phyloP scores from a whole-genome alignment of 176 grass and related monocot species.

The Avena eriantha region DNA sequence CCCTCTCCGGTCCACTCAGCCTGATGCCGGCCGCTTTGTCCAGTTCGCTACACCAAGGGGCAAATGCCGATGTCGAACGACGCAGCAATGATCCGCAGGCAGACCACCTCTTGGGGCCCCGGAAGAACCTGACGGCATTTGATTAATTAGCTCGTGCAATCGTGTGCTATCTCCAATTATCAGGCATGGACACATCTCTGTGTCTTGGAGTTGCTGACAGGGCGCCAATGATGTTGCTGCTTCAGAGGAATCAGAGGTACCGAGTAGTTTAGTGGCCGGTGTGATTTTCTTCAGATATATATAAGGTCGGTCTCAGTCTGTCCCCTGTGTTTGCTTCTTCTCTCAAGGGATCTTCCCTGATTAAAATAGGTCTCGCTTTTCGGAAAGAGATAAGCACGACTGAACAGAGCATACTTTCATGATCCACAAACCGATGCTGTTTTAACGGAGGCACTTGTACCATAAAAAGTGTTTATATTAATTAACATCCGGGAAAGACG shows the following conservation, averaged over 20 bases:
- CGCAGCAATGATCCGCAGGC: not conserved
- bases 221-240: not conserved
- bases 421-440: too few relatives aligned
- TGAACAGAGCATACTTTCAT: not conserved
- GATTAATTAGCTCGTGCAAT: not conserved
- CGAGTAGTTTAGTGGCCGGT: not conserved
- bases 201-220: not conserved
- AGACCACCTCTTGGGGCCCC: not conserved
- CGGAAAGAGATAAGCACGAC: not conserved
- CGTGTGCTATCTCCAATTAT: not conserved
- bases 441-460: not conserved
- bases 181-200: conserved; percentile 1
- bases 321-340: not conserved
- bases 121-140: not conserved
- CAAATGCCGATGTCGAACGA: not conserved
- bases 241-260: not conserved
- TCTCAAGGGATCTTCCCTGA: not conserved
- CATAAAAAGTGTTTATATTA: not conserved
- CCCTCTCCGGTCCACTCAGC: not conserved
- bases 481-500: not conserved
- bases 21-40: conserved; percentile 2
- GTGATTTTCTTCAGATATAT: not conserved
- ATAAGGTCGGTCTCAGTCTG: too few relatives aligned
- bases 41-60: not conserved
- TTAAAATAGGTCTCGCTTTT: not conserved